phyloP scores from a whole-genome alignment of 2,329 filamentous ascomycete species.

The Colletotrichum limetticola region DNA sequence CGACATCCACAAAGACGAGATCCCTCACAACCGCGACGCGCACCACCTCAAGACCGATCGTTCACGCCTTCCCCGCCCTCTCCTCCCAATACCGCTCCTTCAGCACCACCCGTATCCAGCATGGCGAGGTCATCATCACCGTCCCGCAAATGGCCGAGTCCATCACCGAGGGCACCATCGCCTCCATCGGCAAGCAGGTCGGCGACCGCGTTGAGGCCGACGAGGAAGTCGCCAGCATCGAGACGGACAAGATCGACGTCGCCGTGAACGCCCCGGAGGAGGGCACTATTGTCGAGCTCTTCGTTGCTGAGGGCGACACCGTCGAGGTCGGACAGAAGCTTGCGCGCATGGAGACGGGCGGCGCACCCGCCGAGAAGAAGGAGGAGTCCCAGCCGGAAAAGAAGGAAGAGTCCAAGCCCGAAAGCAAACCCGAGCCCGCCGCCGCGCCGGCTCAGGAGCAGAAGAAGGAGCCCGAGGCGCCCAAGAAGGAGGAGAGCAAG shows the following conservation, averaged over 20 bases:
- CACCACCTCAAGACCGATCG: constrained; percentile 6
- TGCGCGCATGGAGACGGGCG: constrained; percentile 43
- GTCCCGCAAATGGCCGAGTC: constrained; percentile 47
- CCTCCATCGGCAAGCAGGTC: constrained; percentile 42
- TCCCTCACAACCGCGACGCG: constrained; percentile 4
- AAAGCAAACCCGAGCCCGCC: constrained; percentile 8
- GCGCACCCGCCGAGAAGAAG: constrained; percentile 24
- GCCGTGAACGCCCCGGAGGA: constrained; percentile 42
- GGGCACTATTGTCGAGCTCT: constrained; percentile 42
- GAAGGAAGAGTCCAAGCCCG: constrained; percentile 4
- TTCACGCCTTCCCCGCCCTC: constrained; percentile 5
- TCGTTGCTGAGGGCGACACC: constrained; percentile 45
- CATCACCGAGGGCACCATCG: constrained; percentile 44
- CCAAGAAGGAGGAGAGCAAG: constrained; percentile 32
- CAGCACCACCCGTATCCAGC: constrained; percentile 30
- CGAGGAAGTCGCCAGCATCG: constrained; percentile 46
- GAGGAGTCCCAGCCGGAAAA: constrained; percentile 36
- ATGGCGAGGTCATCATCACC: constrained; percentile 37
- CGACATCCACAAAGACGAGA: not conserved
- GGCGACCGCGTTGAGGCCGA: constrained; percentile 44
- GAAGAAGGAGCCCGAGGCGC: constrained; percentile 30
- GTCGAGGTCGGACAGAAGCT: constrained; percentile 46
- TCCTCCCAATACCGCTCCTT: constrained; percentile 31
- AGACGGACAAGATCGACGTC: constrained; percentile 48
- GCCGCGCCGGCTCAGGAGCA: constrained; percentile 23